phyloP scores from a whole-genome alignment of 176 grass and related monocot genomes.

The Guadua angustifolia region DNA sequence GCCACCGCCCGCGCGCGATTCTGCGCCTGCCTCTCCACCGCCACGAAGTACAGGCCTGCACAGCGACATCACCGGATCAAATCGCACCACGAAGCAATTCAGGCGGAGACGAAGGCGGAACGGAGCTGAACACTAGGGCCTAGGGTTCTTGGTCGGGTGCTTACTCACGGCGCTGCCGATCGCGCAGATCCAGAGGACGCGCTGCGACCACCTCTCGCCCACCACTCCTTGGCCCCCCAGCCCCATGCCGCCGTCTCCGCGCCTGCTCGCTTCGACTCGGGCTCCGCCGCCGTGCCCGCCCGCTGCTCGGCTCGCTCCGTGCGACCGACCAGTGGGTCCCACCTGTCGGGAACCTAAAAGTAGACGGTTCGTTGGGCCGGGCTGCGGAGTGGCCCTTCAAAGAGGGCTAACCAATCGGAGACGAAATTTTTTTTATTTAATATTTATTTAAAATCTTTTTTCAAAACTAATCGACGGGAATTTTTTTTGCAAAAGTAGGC shows the following conservation, averaged over 20 bases:
- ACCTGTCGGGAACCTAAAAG: neutral
- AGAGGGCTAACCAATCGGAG: neutral
- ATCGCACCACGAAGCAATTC: neutral
- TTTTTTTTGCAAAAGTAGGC: too few relatives aligned
- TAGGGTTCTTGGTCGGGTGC: conserved; percentile 44
- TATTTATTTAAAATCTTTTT: too few relatives aligned
- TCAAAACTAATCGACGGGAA: too few relatives aligned
- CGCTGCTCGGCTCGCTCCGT: neutral
- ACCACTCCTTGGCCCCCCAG: conserved; percentile 50
- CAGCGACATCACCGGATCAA: neutral
- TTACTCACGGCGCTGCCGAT: conserved; percentile 84
- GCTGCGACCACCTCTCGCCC: conserved; percentile 88
- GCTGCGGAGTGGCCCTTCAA: neutral
- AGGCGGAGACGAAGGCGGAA: neutral
- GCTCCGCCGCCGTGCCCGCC: neutral
- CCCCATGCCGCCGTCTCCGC: conserved; percentile 30
- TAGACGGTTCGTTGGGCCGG: neutral
- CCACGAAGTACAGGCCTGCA: conserved; percentile 78
- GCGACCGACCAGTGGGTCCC: neutral
- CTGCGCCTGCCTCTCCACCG: conserved; percentile 89
- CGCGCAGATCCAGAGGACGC: conserved; percentile 78
- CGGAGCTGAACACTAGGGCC: neutral
- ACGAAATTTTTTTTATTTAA: too few relatives aligned
- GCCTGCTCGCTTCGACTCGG: conserved; percentile 17
- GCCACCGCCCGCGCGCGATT: conserved; percentile 69